Conservation (phyloP, 495 filamentous ascomycete genomes). For the Sordaria brevicollis region DNA sequence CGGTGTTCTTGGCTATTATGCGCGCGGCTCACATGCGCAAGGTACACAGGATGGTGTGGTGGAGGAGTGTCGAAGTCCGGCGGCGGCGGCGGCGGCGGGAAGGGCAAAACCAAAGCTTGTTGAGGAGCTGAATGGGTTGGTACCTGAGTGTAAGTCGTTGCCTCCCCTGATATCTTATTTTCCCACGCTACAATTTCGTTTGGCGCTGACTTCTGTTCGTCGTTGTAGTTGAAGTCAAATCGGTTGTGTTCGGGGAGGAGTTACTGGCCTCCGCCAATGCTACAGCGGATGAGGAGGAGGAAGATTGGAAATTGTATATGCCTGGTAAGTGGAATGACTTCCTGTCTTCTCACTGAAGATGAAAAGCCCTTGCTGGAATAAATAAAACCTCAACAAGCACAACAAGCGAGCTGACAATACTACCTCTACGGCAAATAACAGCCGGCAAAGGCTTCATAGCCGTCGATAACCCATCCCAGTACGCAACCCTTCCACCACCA, state of each 20-base stretch:
- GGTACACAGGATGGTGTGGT: background rate
- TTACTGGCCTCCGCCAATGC: slow-evolving; percentile 2
- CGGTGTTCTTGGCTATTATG: background rate
- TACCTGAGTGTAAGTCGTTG: background rate
- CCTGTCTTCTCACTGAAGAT: background rate
- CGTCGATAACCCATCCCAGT: background rate
- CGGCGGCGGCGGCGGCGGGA: no score
- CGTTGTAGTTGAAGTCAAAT: background rate
- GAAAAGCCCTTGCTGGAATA: no score
- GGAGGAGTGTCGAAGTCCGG: background rate
- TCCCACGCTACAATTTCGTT: no score
- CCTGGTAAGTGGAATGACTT: background rate
- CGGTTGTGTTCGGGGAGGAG: background rate
- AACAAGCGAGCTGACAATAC: no score
- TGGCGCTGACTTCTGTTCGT: no score
- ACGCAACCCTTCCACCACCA: slow-evolving; percentile 1
- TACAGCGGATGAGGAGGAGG: no score
- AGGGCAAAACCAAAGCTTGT: background rate
- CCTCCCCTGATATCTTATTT: background rate
- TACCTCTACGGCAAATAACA: no score
- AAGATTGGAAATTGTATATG: background rate
- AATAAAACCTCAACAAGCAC: no score
- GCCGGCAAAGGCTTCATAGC: background rate
- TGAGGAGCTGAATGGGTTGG: background rate
- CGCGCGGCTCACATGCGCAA: no score